Evolutionary conservation across 176 grass and related monocot genomes (phyloP).

Genomic region (Aegilops longissima): DNA sequence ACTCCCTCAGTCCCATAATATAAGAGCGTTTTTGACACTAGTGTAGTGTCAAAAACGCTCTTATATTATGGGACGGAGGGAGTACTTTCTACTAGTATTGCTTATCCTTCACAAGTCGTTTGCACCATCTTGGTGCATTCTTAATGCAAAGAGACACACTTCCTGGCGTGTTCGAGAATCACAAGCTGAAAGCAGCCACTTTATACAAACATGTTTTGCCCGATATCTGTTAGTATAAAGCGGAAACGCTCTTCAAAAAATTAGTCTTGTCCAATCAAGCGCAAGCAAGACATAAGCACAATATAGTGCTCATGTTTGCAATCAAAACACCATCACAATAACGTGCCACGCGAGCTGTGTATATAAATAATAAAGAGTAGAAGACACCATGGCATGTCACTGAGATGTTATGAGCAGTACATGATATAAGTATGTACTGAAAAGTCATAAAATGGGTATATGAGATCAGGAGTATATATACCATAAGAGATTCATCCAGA

Average conservation of each 20-base stretch:
- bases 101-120: conserved; percentile 3
- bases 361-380: neutral
- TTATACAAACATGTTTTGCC: neutral
- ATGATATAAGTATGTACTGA: neutral
- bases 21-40: no score
- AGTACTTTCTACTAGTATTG: neutral
- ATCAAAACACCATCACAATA: neutral
- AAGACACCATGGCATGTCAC: neutral
- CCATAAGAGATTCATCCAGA: conserved; percentile 64
- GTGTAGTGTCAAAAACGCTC: no score
- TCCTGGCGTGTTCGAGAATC: no score
- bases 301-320: conserved; percentile 1
- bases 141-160: no score
- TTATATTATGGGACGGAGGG: no score
- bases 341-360: neutral
- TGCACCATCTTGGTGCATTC: no score
- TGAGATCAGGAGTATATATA: conserved; percentile 28
- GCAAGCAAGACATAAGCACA: neutral
- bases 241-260: neutral
- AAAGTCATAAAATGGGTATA: neutral
- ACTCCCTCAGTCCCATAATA: neutral
- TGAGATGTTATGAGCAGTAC: neutral
- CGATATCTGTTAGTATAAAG: neutral
- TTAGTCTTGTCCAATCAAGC: neutral
- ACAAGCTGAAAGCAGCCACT: no score